These are phyloP conservation scores for Nicotiana undulata DNA, from an alignment of 257 asterid species.

Conservation along the genomic window DNA sequence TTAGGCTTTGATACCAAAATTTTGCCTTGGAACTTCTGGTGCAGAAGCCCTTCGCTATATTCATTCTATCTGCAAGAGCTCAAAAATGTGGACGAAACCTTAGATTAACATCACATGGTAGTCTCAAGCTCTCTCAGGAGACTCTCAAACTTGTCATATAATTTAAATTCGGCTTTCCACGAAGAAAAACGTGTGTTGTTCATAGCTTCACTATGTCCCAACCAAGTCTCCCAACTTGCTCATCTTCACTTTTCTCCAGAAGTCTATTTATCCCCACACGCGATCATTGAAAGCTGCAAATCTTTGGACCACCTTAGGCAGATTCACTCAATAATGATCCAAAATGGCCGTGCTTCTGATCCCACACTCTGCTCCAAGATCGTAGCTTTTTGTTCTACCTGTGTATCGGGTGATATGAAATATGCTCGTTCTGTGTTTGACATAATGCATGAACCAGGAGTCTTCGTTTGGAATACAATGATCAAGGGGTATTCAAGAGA, in stretches of 20 bases:
- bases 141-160: not conserved
- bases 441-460: conserved; percentile 21
- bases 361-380: conserved; percentile 9
- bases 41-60: not conserved
- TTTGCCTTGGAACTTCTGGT: too few relatives aligned
- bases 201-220: not conserved
- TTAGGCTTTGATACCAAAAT: too few relatives aligned
- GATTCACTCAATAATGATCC: conserved; percentile 13
- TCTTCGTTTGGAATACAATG: conserved; percentile 25
- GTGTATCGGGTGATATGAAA: conserved; percentile 9
- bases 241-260: conserved; percentile 7
- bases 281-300: conserved; percentile 7
- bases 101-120: not conserved
- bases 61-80: not conserved
- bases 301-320: conserved; percentile 16
- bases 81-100: not conserved
- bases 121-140: not conserved
- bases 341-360: conserved; percentile 2
- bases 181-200: not conserved
- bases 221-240: not conserved
- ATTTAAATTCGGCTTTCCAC: not conserved
- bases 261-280: not conserved
- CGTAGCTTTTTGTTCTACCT: conserved; percentile 6
- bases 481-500: conserved; percentile 20
- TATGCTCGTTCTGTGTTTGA: conserved; percentile 23